These are phyloP conservation scores for Stephania cephalantha DNA, from an alignment of 164 flowering plant species.

Conservation along the genomic window DNA sequence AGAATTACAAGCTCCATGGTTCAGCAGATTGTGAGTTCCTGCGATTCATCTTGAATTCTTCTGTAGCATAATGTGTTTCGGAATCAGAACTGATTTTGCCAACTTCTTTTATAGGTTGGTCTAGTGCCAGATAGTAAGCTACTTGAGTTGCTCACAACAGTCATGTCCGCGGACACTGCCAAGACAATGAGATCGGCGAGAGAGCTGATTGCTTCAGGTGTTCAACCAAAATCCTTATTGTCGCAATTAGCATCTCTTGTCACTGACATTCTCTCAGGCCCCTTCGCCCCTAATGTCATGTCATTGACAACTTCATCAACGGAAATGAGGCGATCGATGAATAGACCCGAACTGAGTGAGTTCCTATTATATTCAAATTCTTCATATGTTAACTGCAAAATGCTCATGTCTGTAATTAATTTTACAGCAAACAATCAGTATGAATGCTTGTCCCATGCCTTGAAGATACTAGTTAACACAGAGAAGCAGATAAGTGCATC, in stretches of 20 bases:
- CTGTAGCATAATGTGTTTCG: too few relatives aligned
- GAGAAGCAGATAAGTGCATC: conserved; percentile 28
- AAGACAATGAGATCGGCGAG: conserved; percentile 21
- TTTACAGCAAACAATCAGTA: conserved; percentile 23
- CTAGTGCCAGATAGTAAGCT: conserved; percentile 28
- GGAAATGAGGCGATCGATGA: conserved; percentile 13
- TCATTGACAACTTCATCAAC: conserved; percentile 21
- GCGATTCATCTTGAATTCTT: background rate
- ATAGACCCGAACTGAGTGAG: conserved; percentile 16
- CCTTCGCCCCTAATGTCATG: conserved; percentile 8
- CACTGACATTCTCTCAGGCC: conserved; percentile 28
- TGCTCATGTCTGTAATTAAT: conserved; percentile 8
- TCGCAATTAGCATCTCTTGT: conserved; percentile 35
- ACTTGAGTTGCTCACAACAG: conserved; percentile 19
- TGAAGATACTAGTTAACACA: conserved; percentile 28
- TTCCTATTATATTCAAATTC: background rate
- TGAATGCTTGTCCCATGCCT: conserved; percentile 24
- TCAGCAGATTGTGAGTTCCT: conserved; percentile 30
- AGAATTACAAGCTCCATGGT: conserved; percentile 28
- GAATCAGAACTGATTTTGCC: background rate
- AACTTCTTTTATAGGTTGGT: conserved; percentile 26
- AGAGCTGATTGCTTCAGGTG: conserved; percentile 27
- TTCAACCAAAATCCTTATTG: conserved; percentile 25
- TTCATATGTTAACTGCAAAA: background rate
- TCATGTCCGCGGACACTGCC: conserved; percentile 25